A percentile compares a stretch with the other conserved stretches of the same genome.
These are phyloP conservation scores for Eimeria maxima DNA, from an alignment of 169 alveolate genomes.

Conservation along the genomic window DNA sequence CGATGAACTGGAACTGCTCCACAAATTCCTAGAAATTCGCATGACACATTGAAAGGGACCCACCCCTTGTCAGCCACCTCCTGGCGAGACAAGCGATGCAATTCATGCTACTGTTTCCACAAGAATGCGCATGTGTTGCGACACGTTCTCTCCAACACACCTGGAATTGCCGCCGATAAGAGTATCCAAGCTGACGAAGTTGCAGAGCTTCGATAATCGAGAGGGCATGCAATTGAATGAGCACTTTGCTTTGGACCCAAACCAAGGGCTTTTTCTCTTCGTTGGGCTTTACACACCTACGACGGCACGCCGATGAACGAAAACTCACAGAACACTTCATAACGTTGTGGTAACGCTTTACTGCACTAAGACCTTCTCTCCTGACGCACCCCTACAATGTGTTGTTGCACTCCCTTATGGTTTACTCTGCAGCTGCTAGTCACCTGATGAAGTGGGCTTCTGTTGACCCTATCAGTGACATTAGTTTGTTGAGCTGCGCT, in stretches of 20 bases:
- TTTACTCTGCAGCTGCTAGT: neutral
- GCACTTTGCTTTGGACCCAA: constrained; percentile 92
- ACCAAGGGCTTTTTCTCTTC: constrained; percentile 92
- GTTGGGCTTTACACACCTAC: constrained; percentile 93
- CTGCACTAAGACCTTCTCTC: neutral
- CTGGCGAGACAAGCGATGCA: neutral
- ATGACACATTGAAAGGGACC: neutral
- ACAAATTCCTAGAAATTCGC: constrained; percentile 89
- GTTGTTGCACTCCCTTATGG: neutral
- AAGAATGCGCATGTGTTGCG: neutral
- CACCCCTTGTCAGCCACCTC: neutral
- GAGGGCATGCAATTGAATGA: constrained; percentile 94
- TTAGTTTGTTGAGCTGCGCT: constrained; percentile 90
- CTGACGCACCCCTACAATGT: too few relatives aligned
- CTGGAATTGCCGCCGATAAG: constrained; percentile 88
- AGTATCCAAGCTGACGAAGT: constrained; percentile 93
- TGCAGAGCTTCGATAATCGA: constrained; percentile 94
- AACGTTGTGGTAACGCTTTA: neutral
- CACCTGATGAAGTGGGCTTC: constrained; percentile 94
- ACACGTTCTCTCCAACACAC: neutral
- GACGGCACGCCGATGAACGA: neutral
- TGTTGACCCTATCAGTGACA: constrained; percentile 92
- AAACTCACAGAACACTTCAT: neutral
- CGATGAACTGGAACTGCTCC: constrained; percentile 91
- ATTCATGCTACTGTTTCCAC: neutral